Percentiles rank a stretch among this genome's conserved stretches.
phyloP scores from a whole-genome alignment of 23 red algal species.

The Pyropia haitanensis region DNA sequence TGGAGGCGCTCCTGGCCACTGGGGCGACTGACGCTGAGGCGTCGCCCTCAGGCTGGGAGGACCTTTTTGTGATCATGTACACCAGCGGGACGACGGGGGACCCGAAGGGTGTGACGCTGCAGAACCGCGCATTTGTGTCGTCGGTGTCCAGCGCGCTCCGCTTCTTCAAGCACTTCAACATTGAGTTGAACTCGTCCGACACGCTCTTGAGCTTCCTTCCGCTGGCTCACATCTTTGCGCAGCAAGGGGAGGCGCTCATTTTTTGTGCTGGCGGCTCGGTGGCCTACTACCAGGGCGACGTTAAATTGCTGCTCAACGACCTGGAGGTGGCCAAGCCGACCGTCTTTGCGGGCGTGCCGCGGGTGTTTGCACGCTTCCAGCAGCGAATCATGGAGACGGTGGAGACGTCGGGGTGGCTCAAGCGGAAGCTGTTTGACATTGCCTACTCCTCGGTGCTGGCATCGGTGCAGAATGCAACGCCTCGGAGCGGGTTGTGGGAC shows the following conservation, averaged over 20 bases:
- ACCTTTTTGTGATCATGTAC: conserved; percentile 84
- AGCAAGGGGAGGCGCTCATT: conserved; percentile 66
- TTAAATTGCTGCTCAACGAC: conserved; percentile 63
- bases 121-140: conserved; percentile 51
- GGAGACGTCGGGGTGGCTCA: conserved; percentile 28
- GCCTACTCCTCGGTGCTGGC: conserved; percentile 53
- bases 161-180: conserved; percentile 49
- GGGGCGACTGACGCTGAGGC: background rate
- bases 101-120: conserved; percentile 82
- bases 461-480: conserved; percentile 37
- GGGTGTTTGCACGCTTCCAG: conserved; percentile 84
- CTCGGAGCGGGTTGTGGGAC: conserved; percentile 67
- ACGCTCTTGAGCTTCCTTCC: conserved; percentile 69
- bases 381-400: conserved; percentile 53
- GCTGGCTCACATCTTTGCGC: conserved; percentile 90
- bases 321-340: conserved; percentile 72
- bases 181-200: conserved; percentile 24
- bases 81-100: conserved; percentile 91
- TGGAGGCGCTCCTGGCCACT: conserved; percentile 16
- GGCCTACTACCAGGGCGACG: conserved; percentile 80
- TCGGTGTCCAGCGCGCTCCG: conserved; percentile 36
- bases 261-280: conserved; percentile 45
- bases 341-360: conserved; percentile 81
- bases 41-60: conserved; percentile 19
- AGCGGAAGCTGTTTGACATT: conserved; percentile 56